phyloP scores from a whole-genome alignment of 768 basidiomycete species.

The Trametes villosa region DNA sequence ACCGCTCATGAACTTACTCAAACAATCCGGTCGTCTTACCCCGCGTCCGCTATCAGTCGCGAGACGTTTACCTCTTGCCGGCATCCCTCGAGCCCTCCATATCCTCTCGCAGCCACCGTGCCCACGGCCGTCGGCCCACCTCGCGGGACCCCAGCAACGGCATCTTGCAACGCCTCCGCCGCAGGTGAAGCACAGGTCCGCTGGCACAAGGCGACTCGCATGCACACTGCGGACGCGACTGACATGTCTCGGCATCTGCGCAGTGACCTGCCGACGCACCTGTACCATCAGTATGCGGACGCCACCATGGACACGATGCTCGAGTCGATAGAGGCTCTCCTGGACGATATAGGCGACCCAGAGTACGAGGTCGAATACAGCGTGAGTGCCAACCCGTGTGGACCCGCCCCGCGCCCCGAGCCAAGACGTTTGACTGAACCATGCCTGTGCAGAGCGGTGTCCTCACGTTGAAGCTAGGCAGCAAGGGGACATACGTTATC shows the following conservation, averaged over 20 bases:
- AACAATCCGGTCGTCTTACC: not conserved
- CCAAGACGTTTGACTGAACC: not conserved
- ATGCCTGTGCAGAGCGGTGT: slow-evolving; percentile 76
- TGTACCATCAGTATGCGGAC: slow-evolving; percentile 77
- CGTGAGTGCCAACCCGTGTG: slow-evolving; percentile 47
- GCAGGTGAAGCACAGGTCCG: slow-evolving; percentile 59
- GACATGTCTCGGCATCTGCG: slow-evolving; percentile 7
- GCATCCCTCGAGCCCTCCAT: not conserved
- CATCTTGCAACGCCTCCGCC: slow-evolving; percentile 56
- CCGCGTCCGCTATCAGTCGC: not conserved
- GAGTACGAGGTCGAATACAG: slow-evolving; percentile 87
- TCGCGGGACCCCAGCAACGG: slow-evolving; percentile 4
- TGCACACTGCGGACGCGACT: slow-evolving; percentile 6
- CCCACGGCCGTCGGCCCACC: not conserved
- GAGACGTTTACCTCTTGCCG: not conserved
- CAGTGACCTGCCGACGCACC: slow-evolving; percentile 60
- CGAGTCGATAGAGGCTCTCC: slow-evolving; percentile 70
- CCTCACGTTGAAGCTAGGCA: slow-evolving; percentile 76
- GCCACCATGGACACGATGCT: slow-evolving; percentile 76
- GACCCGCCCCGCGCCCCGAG: not conserved
- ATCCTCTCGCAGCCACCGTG: not conserved
- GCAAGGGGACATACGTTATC: slow-evolving; percentile 88
- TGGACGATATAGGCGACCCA: slow-evolving; percentile 61
- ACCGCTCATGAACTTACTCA: not conserved
- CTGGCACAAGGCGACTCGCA: not conserved